Base-by-base conservation (phyloP, 768 basidiomycete genomes). In the Trametes gibbosa region DNA sequence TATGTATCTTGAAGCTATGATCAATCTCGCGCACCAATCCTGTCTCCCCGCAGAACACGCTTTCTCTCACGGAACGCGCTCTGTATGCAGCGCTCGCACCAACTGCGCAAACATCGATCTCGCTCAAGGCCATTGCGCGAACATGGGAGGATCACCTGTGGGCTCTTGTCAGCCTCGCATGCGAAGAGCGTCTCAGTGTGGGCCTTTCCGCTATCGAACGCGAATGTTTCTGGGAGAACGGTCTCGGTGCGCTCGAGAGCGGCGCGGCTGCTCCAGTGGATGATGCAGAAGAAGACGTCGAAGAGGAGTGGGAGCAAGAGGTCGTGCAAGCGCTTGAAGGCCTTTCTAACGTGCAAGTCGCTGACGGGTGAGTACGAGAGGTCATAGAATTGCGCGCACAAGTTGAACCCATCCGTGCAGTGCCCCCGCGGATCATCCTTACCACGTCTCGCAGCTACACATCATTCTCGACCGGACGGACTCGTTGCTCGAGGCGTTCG, bases 71-170 rank as follows among this genome's bases (percentile, higher is more conserved):
- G 39, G 94, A 98, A 70, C 87, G 94, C n/a, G 81, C 86, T 1
- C 76, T 98, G 0, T 95, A 94, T 65, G 95, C 95, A 0, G 86
- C 94, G 0, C 82, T 99, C 8, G 86, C 79, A 25, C 95, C 86
- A 32, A 88, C 79, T 13, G 82, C 79, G 46, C 86, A 81, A 71
- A 90, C 89, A 1, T 80, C 84, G 0, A 74, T 72, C 21, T 72
- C 87, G 32, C 81, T 93, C 34, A 85, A 89, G 62, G 80, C 85
- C 0, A 84, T 89, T 3, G 95, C 92, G 67, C 75, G 86, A 34
- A 89, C 90, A 21, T 98, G 96, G 95, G 91, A 95, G 67, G 97
- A 99, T 68, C 88, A 95, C 68, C 77, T 98, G 0, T 99, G 97
- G 97, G 92, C 91, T 0, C 87, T 91, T 58, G 77, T 95, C 50